Evolutionary conservation across 768 basidiomycete species (phyloP), one percentile per base, ranked within the genome.

Genomic region (Solioccasus polychromus): DNA sequence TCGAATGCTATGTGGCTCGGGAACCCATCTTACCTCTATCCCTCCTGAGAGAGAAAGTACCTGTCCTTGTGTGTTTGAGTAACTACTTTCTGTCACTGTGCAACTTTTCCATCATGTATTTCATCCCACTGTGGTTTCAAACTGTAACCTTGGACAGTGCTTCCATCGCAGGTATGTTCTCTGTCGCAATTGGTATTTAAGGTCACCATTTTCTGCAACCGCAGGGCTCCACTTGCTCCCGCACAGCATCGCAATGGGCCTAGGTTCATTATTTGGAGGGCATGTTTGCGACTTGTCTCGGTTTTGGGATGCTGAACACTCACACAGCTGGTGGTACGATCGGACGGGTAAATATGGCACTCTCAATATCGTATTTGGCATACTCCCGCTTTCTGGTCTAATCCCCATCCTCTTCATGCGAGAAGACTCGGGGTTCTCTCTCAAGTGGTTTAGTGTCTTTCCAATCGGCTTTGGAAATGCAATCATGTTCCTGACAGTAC

Each of bases 381-480:
- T 47, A 23, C 15, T 55, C 42, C 53, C 43, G 12, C 30, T 55
- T 14, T 35, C 10, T 35, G 54, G 50, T 8, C 17, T 47, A n/a
- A 18, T 55, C 15, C 39, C 45, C 20, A 44, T 55, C 42, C 34
- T 47, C 25, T 26, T 46, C 17, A 38, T 51, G 29, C 39, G 18
- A 11, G 54, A 46, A 19, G 30, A 49, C 19, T 54, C 53, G 3
- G 32, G 37, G 3, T 35, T 44, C 32, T 18, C 47, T 4, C 18
- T 15, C 10, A 44, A 52, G 23, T 57, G 55, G 47, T 18, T 55
- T 2, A 48, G 48, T n/a, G 28, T 53, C 25, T 43, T 58, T 20
- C 57, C 57, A 6, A 32, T 59, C 7, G 53, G 49, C 7, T 48
- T 48, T 32, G 55, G 55, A 23, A 58, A 45, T 8, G 35, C 46